Conservation (phyloP, 2,329 filamentous ascomycete species). For the Chrysosporium keratinophilum region DNA sequence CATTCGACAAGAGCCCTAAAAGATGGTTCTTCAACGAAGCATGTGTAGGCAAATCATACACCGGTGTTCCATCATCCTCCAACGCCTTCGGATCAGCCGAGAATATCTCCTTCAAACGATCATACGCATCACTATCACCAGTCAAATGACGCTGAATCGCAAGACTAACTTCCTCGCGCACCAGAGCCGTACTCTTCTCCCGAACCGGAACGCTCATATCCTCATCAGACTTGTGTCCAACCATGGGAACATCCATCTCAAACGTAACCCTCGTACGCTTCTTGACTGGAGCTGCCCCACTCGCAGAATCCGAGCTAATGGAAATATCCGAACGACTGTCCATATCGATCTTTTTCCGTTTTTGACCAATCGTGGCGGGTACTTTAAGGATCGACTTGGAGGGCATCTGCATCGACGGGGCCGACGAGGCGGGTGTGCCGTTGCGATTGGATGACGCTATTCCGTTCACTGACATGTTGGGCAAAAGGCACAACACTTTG, state of each 20-base stretch:
- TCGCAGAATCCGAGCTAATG: slow-evolving; percentile 20
- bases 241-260: slow-evolving; percentile 1
- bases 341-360: slow-evolving; percentile 32
- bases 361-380: slow-evolving; percentile 20
- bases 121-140: slow-evolving; percentile 48
- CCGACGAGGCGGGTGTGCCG: background rate
- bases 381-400: slow-evolving; percentile 24
- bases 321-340: slow-evolving; percentile 25
- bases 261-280: slow-evolving; percentile 33
- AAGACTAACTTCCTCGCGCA: slow-evolving; percentile 52
- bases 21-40: slow-evolving; percentile 48
- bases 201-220: background rate
- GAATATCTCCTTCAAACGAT: slow-evolving; percentile 46
- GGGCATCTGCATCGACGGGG: slow-evolving; percentile 22
- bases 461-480: background rate
- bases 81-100: slow-evolving; percentile 36
- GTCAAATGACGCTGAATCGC: slow-evolving; percentile 45
- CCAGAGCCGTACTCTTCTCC: slow-evolving; percentile 47
- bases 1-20: slow-evolving; percentile 47
- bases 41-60: slow-evolving; percentile 41
- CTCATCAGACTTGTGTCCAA: background rate
- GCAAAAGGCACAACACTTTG: background rate
- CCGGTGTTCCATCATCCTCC: slow-evolving; percentile 25
- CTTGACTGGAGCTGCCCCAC: slow-evolving; percentile 17
- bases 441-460: background rate